Base-by-base conservation (phyloP, 306 rosid genomes). In the Acmispon strigosus region DNA sequence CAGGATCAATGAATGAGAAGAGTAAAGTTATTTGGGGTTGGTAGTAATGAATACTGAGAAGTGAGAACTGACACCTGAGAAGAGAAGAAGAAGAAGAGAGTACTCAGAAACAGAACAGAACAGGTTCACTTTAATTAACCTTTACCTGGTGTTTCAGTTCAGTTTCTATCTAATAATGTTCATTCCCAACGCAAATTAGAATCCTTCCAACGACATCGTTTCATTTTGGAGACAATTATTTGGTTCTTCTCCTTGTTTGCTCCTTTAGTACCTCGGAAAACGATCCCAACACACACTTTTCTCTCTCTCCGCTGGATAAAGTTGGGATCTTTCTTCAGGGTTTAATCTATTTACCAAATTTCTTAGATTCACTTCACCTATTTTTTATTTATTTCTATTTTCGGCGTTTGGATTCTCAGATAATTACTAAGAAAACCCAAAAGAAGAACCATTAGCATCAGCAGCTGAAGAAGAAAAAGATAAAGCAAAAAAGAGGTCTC, bases 381-480 rank as follows among this genome's bases (percentile, higher is more conserved):
- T 51, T 37, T 9, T 1, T 14, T 15, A 1, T 7, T 48, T 6
- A 4, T 1, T 17, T 10, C 48, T 9, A 4, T 14, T 1, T 29
- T 20, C 37, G 55, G 36, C 58, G 80, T 54, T 71, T 69, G 84
- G 60, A 76, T 81, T 81, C 79, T 61, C 43, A 66, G 79, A 57
- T 82, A 76, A 70, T n/a, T 37, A 44, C 58, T 11, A 4, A 63
- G 24, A 59, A 80, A 29, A 55, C 60, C 72, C 67, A 29, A 63
- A 69, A 66, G 53, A 56, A 56, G 72, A 0, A 39, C 70, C 45
- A 41, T 2, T 1, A 66, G 62, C 54, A 57, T 69, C 51, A 34
- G 62, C 54, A 57, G 70, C 51, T 20, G 68, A 45, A 42, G 45
- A 27, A 10, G 62, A 43, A 77, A 74, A 67, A 67, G 81, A 52